A percentile compares a stretch with the other conserved stretches of the same genome.
These are phyloP conservation scores for Chrysoporthe deuterocubensis DNA, from an alignment of 2,329 filamentous ascomycete species.

Conservation along the genomic window DNA sequence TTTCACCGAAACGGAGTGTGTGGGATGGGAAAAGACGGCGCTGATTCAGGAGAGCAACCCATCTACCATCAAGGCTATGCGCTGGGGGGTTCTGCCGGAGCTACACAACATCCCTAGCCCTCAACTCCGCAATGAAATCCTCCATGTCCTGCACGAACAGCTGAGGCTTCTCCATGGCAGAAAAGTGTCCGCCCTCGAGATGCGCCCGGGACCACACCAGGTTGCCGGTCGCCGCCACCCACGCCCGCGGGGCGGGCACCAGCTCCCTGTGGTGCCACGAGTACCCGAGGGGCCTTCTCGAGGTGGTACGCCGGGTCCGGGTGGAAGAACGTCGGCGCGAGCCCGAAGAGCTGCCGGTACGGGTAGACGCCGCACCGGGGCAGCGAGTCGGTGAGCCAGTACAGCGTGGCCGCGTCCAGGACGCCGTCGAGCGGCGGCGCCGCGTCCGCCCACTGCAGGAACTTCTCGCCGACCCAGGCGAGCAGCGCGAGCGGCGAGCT, in stretches of 20 bases:
- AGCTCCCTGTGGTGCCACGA: slow-evolving; percentile 49
- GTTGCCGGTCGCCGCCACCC: slow-evolving; percentile 34
- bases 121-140: slow-evolving; percentile 38
- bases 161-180: slow-evolving; percentile 48
- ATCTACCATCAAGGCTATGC: too few species aligned
- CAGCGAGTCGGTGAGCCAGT: slow-evolving; percentile 58
- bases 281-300: slow-evolving; percentile 49
- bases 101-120: neutral
- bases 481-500: slow-evolving; percentile 60
- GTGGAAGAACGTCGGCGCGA: neutral
- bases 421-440: slow-evolving; percentile 45
- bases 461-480: slow-evolving; percentile 62
- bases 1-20: too few species aligned
- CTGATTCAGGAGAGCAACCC: too few species aligned
- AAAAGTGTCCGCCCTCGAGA: slow-evolving; percentile 56
- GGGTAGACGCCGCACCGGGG: slow-evolving; percentile 52
- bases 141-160: slow-evolving; percentile 48
- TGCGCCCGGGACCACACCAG: slow-evolving; percentile 24
- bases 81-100: too few species aligned
- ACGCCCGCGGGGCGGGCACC: slow-evolving; percentile 41
- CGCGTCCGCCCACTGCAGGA: slow-evolving; percentile 55
- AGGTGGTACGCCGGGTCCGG: neutral
- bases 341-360: slow-evolving; percentile 39
- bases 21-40: too few species aligned
- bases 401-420: slow-evolving; percentile 54